phyloP scores from a whole-genome alignment of 148 eudicot species.

The Nepenthes gracilis region DNA sequence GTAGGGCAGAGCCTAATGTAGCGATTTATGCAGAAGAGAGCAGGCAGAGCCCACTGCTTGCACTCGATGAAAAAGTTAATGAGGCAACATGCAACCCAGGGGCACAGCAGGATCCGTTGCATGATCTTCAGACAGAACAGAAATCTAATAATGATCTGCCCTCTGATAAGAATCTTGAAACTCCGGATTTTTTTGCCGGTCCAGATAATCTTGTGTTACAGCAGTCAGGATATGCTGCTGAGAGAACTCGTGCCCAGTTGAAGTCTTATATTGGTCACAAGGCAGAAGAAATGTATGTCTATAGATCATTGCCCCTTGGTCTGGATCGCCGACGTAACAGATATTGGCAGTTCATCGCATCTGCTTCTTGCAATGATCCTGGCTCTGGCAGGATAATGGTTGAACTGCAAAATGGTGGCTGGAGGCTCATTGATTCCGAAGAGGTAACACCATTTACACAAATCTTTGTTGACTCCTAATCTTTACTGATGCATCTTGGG shows the following conservation, averaged over 20 bases:
- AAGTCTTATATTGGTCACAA: slow-evolving; percentile 69
- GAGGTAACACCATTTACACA: slow-evolving; percentile 29
- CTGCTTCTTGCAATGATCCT: slow-evolving; percentile 71
- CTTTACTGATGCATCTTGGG: not conserved
- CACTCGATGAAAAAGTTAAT: slow-evolving; percentile 27
- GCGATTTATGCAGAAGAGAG: slow-evolving; percentile 19
- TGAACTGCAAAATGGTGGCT: slow-evolving; percentile 53
- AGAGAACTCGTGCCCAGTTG: slow-evolving; percentile 57
- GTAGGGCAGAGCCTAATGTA: slow-evolving; percentile 33
- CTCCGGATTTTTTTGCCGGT: slow-evolving; percentile 29
- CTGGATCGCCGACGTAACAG: slow-evolving; percentile 83
- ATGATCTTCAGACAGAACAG: slow-evolving; percentile 20
- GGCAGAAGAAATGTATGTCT: slow-evolving; percentile 82
- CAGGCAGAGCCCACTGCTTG: slow-evolving; percentile 31
- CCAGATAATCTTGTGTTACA: slow-evolving; percentile 41
- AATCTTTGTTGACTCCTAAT: not conserved
- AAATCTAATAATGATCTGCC: slow-evolving; percentile 14
- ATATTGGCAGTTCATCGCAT: slow-evolving; percentile 78
- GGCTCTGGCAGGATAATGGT: slow-evolving; percentile 81
- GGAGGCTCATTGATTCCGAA: slow-evolving; percentile 85
- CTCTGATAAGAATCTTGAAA: slow-evolving; percentile 25
- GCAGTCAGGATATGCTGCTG: slow-evolving; percentile 56
- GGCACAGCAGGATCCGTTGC: slow-evolving; percentile 21
- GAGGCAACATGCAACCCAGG: slow-evolving; percentile 12
- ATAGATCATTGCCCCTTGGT: slow-evolving; percentile 89